phyloP scores from a whole-genome alignment of 768 basidiomycete species.

The Termitomyces sp. region DNA sequence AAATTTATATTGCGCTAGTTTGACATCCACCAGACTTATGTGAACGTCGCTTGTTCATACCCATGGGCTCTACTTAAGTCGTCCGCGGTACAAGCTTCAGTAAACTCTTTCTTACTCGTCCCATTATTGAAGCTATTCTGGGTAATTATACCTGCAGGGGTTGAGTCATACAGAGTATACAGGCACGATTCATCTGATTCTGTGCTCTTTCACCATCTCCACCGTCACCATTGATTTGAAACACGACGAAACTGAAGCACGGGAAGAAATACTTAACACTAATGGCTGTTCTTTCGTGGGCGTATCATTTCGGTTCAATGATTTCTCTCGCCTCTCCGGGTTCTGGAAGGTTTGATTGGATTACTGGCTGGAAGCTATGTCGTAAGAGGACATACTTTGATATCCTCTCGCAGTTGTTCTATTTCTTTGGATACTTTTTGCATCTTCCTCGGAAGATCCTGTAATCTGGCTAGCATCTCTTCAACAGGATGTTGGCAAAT shows the following conservation, averaged over 20 bases:
- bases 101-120: no score
- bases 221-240: not conserved
- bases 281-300: not conserved
- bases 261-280: not conserved
- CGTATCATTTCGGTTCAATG: not conserved
- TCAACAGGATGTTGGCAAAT: not conserved
- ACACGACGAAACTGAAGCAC: not conserved
- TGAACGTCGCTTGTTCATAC: no score
- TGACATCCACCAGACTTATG: no score
- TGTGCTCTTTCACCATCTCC: not conserved
- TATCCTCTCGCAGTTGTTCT: not conserved
- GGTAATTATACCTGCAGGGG: not conserved
- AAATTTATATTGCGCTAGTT: no score
- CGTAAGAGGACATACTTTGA: not conserved
- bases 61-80: no score
- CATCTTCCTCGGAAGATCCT: not conserved
- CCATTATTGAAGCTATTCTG: no score
- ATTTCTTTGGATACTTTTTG: conserved; percentile 4
- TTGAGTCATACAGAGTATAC: not conserved
- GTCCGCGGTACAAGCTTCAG: no score
- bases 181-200: not conserved
- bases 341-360: not conserved
- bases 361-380: not conserved
- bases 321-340: not conserved
- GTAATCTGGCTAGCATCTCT: not conserved